Evolutionary conservation across 148 eudicot species (phyloP), one percentile per base, ranked within the genome.

Genomic region (Cornus kousa): DNA sequence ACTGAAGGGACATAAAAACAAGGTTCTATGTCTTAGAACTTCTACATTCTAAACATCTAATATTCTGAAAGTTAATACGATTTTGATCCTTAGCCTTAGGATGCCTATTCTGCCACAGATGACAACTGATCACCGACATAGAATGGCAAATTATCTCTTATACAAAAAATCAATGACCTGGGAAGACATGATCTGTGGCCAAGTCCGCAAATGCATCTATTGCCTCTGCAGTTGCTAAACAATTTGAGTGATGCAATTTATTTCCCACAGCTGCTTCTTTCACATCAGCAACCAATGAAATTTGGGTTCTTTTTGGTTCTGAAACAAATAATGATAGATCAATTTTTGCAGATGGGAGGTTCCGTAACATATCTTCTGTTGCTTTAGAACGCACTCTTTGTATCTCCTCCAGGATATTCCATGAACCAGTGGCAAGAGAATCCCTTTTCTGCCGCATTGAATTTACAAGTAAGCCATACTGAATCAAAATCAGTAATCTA

Each of bases 321-420:
- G 43, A 16, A 24, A 80, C 68, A 71, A 74, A 74, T n/a, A 68
- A 67, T n/a, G 83, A 72, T 33, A 79, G 40, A 74, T 78, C 83
- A 24, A 55, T 24, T 73, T 71, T 80, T 37, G 78, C 8, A 31
- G 89, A 77, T 71, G 87, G 73, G 78, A n/a, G 72, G 24, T 79
- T 75, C 57, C 68, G 80, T 73, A 93, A 78, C 84, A 90, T 79
- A 48, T 95, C 92, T 83, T 95, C 97, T 22, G 96, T 86, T 66
- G 97, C 96, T 80, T 88, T 93, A 11, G 97, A 78, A 48, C 94
- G 98, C 77, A 93, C 94, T 83, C 87, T 90, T 68, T 92, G 92
- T 80, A 95, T 82, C 85, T 95, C 98, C 40, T 93, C 97, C 80
- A 90, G 85, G 53, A 95, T 85, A 81, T 88, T 93, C 96, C 96